Base-by-base conservation (phyloP, 2,329 filamentous ascomycete species). In the Cladophialophora carrionii region DNA sequence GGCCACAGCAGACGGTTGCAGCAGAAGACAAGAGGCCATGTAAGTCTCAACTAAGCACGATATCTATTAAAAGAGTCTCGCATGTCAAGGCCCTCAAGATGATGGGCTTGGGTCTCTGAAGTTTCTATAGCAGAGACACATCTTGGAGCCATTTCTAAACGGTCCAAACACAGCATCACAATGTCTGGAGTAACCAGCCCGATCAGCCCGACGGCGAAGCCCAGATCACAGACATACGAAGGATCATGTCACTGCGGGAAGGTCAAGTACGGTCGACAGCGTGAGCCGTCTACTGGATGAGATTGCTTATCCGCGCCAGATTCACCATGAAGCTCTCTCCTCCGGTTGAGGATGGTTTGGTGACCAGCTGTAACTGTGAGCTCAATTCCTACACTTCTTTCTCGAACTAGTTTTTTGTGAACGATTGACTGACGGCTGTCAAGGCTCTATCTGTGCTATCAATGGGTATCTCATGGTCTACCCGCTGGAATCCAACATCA, bases 381-480 rank as follows among this genome's bases (percentile, higher is more conserved):
- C 57, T 20, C 26, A 9, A 2, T 17, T 8, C 8, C 32, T 41
- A 17, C 37, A n/a, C 8, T 43, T n/a, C 22, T 32, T 53, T 14
- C 20, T 58, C 24, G 31, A n/a, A 31, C n/a, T 10, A 41, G 41
- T 51, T 46, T 51, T 46, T 34, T 32, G 31, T 9, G 48, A 31
- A 41, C 4, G 22, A 43, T 56, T 57, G 29, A 55, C 37, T 57
- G 3, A 57, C 52, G 3, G 10, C 10, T 22, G 17, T 17, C 17
- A 34, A 75, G 73, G 73, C 68, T 72, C 73, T 3, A 75, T 76
- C 52, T 76, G 74, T 66, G 41, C 68, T 20, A 67, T 64, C 31
- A 75, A 74, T 43, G 74, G 75, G 31, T 75, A 75, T 61, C 62
- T 76, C 1, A 71, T 73, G 61, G 66, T 75, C 41, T 74, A 74